phyloP scores from a whole-genome alignment of 2,329 filamentous ascomycete genomes.

The Cryphonectria naterciae region DNA sequence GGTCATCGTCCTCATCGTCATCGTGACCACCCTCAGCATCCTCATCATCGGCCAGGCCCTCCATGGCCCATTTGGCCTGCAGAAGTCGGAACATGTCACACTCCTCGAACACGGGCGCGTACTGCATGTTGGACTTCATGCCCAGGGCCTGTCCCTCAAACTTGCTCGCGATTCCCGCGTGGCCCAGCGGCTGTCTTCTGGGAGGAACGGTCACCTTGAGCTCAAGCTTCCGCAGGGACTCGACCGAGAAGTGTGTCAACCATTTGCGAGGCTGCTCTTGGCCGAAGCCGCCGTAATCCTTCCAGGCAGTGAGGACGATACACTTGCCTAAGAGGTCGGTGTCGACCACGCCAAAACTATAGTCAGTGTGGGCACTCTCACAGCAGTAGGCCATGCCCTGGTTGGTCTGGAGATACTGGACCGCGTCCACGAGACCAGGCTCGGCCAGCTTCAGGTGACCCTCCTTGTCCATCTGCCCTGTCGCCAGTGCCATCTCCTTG shows the following conservation, averaged over 20 bases:
- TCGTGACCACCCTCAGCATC: background rate
- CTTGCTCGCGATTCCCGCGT: background rate
- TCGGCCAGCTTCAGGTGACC: slow-evolving; percentile 6
- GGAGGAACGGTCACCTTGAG: background rate
- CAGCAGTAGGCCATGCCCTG: slow-evolving; percentile 6
- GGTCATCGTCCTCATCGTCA: background rate
- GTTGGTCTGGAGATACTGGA: background rate
- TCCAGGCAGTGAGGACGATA: slow-evolving; percentile 19
- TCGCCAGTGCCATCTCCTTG: background rate
- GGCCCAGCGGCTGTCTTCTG: background rate
- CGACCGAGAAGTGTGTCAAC: background rate
- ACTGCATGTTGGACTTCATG: background rate
- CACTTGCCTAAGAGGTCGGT: background rate
- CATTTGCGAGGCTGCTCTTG: slow-evolving; percentile 5
- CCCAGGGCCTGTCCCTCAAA: background rate
- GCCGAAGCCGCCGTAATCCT: slow-evolving; percentile 14
- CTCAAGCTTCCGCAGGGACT: background rate
- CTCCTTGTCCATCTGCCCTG: background rate
- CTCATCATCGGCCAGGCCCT: background rate
- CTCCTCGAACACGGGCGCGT: background rate
- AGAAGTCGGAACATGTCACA: background rate
- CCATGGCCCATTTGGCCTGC: background rate
- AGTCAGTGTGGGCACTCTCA: slow-evolving; percentile 6
- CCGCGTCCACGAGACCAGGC: background rate
- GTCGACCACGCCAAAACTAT: background rate